phyloP scores from a whole-genome alignment of 352 stramenopile species.

The Heterotrichella gracilis region DNA sequence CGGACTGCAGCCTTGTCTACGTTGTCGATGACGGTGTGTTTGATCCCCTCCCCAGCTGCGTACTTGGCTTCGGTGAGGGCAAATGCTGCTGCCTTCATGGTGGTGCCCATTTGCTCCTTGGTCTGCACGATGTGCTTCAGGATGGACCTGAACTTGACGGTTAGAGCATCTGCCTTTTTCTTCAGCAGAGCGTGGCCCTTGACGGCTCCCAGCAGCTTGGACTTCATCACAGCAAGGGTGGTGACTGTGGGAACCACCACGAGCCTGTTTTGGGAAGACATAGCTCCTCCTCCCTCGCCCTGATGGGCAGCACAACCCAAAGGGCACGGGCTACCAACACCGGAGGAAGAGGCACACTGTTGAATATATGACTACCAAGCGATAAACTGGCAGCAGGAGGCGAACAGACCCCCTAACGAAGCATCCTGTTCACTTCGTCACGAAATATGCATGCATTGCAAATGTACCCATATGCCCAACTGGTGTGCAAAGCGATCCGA shows the following conservation, averaged over 20 bases:
- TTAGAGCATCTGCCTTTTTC: constrained; percentile 96
- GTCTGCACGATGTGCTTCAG: constrained; percentile 49
- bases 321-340: constrained; percentile 23
- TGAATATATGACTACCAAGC: too few relatives aligned
- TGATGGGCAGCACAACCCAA: constrained; percentile 25
- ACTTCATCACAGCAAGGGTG: constrained; percentile 41
- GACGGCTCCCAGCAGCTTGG: constrained; percentile 43
- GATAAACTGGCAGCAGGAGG: too few relatives aligned
- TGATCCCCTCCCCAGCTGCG: constrained; percentile 71
- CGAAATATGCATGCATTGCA: too few relatives aligned
- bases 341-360: constrained; percentile 12
- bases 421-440: too few relatives aligned
- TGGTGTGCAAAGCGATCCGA: too few relatives aligned
- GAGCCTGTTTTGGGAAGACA: constrained; percentile 12
- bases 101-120: constrained; percentile 26
- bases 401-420: too few relatives aligned
- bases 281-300: background rate
- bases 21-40: constrained; percentile 57
- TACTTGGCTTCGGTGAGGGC: constrained; percentile 89
- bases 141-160: constrained; percentile 58
- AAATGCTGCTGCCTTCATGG: constrained; percentile 35
- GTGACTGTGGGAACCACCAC: constrained; percentile 31
- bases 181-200: constrained; percentile 53
- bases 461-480: too few relatives aligned
- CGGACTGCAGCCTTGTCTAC: constrained; percentile 65